Conservation (phyloP, 164 flowering plant species). For the Magnolia changhungtana region DNA sequence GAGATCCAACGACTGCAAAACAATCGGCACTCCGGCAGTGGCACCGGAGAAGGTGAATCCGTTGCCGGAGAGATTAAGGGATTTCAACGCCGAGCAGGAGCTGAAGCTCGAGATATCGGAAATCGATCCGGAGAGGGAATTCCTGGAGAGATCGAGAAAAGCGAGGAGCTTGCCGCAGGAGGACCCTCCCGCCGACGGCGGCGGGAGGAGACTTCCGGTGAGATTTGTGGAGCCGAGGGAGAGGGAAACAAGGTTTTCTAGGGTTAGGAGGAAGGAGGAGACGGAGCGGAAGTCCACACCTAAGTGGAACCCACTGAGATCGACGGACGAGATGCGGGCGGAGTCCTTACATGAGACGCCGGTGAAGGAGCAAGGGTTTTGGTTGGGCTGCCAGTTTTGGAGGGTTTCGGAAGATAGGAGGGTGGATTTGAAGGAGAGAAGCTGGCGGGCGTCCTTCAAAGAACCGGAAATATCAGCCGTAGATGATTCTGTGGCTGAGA, state of each 20-base stretch:
- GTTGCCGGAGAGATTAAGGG: constrained; percentile 63
- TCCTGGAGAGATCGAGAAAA: constrained; percentile 63
- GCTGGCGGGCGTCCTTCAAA: constrained; percentile 6
- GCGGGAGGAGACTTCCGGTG: constrained; percentile 44
- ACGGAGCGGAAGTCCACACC: constrained; percentile 42
- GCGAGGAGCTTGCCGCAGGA: constrained; percentile 36
- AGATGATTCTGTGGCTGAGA: background rate
- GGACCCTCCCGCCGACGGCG: constrained; percentile 18
- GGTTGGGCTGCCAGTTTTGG: constrained; percentile 5
- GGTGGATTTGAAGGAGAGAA: constrained; percentile 11
- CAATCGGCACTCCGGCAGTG: constrained; percentile 29
- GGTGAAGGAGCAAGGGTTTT: constrained; percentile 4
- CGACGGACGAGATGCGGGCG: constrained; percentile 42
- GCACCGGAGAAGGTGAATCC: constrained; percentile 26
- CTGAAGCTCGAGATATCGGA: constrained; percentile 35
- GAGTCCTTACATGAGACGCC: constrained; percentile 20
- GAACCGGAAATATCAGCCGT: background rate
- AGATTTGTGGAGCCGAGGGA: constrained; percentile 34
- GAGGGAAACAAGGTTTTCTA: constrained; percentile 42
- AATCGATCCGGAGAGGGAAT: constrained; percentile 51
- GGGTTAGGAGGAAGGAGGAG: constrained; percentile 32
- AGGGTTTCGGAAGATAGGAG: background rate
- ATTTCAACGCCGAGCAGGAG: constrained; percentile 43
- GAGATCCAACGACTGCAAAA: constrained; percentile 6
- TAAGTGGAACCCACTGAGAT: constrained; percentile 37